Evolutionary conservation across 768 basidiomycete genomes (phyloP).

Genomic region (Obba rivulosa): DNA sequence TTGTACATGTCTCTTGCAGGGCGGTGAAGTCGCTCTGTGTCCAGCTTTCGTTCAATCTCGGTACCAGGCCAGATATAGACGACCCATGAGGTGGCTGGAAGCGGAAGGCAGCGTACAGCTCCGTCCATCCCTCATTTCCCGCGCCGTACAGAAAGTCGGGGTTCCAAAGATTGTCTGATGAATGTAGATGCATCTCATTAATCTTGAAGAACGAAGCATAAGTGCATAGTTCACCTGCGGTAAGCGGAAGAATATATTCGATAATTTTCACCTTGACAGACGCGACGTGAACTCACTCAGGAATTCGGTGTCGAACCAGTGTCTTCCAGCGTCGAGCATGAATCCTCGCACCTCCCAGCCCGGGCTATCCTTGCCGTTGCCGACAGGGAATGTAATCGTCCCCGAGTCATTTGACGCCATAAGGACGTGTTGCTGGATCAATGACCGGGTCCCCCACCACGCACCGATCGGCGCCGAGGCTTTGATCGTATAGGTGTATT

Average conservation of each 20-base stretch:
- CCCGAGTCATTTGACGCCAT: conserved; percentile 15
- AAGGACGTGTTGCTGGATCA: conserved; percentile 35
- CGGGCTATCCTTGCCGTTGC: conserved; percentile 32
- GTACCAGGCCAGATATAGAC: conserved; percentile 30
- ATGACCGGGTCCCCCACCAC: conserved; percentile 41
- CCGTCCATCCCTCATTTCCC: conserved; percentile 28
- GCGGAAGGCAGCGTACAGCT: conserved; percentile 38
- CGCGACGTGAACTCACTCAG: conserved; percentile 22
- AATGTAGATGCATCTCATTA: conserved; percentile 38
- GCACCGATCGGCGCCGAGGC: conserved; percentile 29
- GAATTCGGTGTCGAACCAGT: conserved; percentile 37
- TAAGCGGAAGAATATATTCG: background rate
- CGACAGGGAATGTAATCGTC: conserved; percentile 24
- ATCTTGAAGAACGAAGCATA: conserved; percentile 43
- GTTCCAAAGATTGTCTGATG: conserved; percentile 40
- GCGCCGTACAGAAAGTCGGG: conserved; percentile 32
- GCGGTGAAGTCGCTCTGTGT: conserved; percentile 24
- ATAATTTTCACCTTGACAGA: background rate
- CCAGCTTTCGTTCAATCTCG: conserved; percentile 38
- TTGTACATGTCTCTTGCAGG: conserved; percentile 33
- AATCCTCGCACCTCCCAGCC: conserved; percentile 42
- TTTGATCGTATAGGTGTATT: conserved; percentile 26
- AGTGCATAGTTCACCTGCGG: conserved; percentile 35
- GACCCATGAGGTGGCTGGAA: conserved; percentile 32
- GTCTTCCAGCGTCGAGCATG: conserved; percentile 42